A percentile compares a stretch with the other conserved stretches of the same genome.
These are phyloP conservation scores for Meira miltonrushii DNA, from an alignment of 1,284 basidiomycete species.

Conservation along the genomic window DNA sequence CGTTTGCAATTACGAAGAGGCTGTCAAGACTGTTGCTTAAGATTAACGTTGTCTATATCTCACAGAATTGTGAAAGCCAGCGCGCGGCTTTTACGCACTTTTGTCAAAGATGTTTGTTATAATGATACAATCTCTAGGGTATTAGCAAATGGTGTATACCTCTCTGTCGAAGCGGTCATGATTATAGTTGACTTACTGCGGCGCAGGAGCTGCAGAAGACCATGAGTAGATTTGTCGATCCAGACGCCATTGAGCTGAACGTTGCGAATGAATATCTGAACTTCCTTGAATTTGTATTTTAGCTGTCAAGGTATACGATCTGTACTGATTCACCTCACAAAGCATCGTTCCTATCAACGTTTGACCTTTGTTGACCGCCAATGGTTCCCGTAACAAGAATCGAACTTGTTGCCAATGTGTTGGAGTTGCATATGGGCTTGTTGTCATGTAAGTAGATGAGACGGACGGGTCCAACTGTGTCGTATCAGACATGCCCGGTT, in stretches of 20 bases:
- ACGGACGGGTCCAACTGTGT: not conserved
- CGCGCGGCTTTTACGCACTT: too few species aligned
- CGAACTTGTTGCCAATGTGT: constrained; percentile 51
- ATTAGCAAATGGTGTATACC: too few species aligned
- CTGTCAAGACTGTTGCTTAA: constrained; percentile 10
- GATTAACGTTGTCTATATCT: not conserved
- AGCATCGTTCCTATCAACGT: constrained; percentile 36
- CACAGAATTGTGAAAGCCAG: not conserved
- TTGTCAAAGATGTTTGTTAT: too few species aligned
- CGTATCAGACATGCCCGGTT: not conserved
- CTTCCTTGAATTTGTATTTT: constrained; percentile 24
- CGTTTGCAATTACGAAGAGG: constrained; percentile 14
- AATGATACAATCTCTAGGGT: too few species aligned
- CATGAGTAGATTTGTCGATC: constrained; percentile 49
- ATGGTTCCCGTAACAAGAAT: constrained; percentile 40
- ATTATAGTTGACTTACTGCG: constrained; percentile 5
- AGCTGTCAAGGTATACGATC: constrained; percentile 40
- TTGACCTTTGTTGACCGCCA: constrained; percentile 45
- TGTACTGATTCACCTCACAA: constrained; percentile 39
- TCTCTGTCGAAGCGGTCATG: too few species aligned
- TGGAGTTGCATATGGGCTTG: constrained; percentile 41
- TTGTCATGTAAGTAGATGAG: constrained; percentile 39
- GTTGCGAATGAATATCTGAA: constrained; percentile 12
- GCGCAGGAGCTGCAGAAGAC: constrained; percentile 11
- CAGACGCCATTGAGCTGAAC: constrained; percentile 37